A percentile compares a stretch with the other conserved stretches of the same genome.
Conservation (phyloP, 306 rosid species). For the Nissolia schottii region DNA sequence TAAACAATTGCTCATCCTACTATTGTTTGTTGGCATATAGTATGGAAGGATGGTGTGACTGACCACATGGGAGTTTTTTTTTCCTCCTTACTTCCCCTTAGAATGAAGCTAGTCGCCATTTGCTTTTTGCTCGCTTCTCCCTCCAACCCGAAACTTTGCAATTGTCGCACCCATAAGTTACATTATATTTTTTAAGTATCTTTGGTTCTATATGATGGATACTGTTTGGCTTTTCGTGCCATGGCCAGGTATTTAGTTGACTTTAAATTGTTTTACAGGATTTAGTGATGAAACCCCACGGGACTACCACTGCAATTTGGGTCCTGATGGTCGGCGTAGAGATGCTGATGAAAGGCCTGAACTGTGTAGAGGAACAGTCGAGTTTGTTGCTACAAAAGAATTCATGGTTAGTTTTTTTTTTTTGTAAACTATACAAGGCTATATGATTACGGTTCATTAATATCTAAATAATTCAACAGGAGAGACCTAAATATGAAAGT, state of each 20-base stretch:
- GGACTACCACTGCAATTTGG: conserved; percentile 97
- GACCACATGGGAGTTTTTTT: not conserved
- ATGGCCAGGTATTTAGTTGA: not conserved
- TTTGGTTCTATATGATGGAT: not conserved
- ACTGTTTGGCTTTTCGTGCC: not conserved
- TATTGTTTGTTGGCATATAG: conserved; percentile 17
- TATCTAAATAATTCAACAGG: not conserved
- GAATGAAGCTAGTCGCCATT: not conserved
- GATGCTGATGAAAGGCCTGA: conserved; percentile 98
- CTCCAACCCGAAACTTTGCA: not conserved
- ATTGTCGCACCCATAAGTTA: not conserved
- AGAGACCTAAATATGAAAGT: conserved; percentile 1
- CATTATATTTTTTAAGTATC: not conserved
- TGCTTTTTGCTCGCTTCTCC: not conserved
- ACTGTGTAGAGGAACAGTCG: conserved; percentile 95
- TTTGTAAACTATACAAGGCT: conserved; percentile 10
- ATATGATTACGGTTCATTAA: not conserved
- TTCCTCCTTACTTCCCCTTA: not conserved
- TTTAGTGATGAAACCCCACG: conserved; percentile 97
- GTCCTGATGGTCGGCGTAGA: conserved; percentile 97
- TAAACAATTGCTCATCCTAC: conserved; percentile 15
- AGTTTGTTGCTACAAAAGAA: conserved; percentile 92
- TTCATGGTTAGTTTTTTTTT: conserved; percentile 72
- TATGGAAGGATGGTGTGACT: not conserved
- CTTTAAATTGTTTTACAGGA: conserved; percentile 49